Conservation (phyloP, 331 rosid species). For the Rosa hybrid region DNA sequence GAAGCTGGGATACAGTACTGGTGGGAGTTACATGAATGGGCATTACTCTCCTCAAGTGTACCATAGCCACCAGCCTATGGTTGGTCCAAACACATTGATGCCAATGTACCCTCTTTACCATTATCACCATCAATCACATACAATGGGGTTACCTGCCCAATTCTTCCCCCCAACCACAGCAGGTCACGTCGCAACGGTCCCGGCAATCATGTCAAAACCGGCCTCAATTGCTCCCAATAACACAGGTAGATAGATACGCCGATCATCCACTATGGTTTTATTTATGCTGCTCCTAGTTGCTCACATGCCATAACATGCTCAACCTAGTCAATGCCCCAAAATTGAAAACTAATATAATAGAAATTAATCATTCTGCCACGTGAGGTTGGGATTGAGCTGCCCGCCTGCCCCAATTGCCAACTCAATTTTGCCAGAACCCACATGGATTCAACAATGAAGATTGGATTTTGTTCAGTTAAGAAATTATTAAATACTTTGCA, state of each 20-base stretch:
- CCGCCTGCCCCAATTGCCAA: conserved; percentile 17
- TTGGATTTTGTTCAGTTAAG: not conserved
- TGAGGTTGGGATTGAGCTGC: conserved; percentile 20
- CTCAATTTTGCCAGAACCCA: conserved; percentile 23
- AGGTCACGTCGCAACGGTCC: conserved; percentile 41
- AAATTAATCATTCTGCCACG: conserved; percentile 36
- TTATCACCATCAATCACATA: conserved; percentile 68
- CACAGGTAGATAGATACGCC: conserved; percentile 47
- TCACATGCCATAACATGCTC: conserved; percentile 30
- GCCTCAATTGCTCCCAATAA: conserved; percentile 43
- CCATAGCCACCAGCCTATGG: conserved; percentile 54
- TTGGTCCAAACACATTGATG: conserved; percentile 70
- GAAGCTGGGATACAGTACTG: conserved; percentile 54
- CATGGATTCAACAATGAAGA: not conserved
- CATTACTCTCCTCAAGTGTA: conserved; percentile 54
- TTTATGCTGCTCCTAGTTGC: not conserved
- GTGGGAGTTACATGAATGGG: conserved; percentile 67
- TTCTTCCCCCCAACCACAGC: conserved; percentile 50
- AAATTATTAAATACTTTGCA: not conserved
- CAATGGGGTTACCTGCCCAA: conserved; percentile 69
- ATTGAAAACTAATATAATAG: not conserved
- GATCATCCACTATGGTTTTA: not conserved
- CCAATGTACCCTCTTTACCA: conserved; percentile 76
- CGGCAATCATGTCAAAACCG: conserved; percentile 64
- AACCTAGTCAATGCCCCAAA: conserved; percentile 19